Evolutionary conservation across 495 filamentous ascomycete species (phyloP), one percentile per base, ranked within the genome.

Genomic region (Aspergillus saccharolyticus): DNA sequence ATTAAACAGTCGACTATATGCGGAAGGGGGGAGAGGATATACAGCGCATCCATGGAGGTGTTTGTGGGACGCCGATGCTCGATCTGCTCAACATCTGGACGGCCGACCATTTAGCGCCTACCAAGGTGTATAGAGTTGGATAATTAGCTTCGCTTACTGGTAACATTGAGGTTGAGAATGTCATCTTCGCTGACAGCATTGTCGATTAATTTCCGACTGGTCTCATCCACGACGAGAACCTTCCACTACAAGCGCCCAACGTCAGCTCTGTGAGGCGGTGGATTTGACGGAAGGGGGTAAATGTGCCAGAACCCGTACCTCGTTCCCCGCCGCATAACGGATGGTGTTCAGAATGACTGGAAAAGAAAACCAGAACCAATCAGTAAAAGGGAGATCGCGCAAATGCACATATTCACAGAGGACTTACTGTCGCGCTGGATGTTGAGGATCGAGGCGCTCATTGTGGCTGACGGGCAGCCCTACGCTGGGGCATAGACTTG

Each of bases 1-100:
- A 97, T 82, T 42, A 98, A 70, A 69, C 95, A 98, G 55, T 96
- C 90, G 56, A 97, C 86, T 57, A 96, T 89, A 72, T 95, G 85
- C 39, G 89, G 80, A 62, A 86, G 78, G 4, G 94, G 89, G 3
- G 91, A 89, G 25, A 98, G 79, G 58, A 98, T 74, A 74, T 97
- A 98, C 52, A 98, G 80, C 57, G 90, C 96, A 70, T 96, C 93
- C 88, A 95, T 96, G 52, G 87, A 83, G 49, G 82, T 83, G 65
- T 97, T 96, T 70, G 79, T 74, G 50, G 81, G 83, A 63, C 95
- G 84, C 64, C 82, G 82, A 51, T 95, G 80, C 75, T 96, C 91
- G 70, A 98, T 96, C 62, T 83, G 82, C 74, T 96, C 91, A 72
- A 97, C 88, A 71, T 94, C 90, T 96, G 70, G 63, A 58, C 63